These are phyloP conservation scores for Plasmodium reichenowi DNA, from an alignment of 169 alveolate species.

Conservation along the genomic window DNA sequence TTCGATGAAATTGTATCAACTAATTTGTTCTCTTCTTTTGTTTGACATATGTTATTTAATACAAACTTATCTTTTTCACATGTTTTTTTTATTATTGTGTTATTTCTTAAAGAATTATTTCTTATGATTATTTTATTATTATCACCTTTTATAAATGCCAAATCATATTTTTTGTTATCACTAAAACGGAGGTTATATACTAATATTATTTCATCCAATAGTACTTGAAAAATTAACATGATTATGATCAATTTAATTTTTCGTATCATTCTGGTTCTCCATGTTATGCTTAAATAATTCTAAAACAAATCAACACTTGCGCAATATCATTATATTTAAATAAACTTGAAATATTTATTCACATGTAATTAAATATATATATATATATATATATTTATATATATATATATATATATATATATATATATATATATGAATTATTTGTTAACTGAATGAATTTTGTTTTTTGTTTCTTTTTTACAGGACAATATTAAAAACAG, in stretches of 20 bases:
- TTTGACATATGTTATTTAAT: neutral
- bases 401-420: too few relatives aligned
- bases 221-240: conserved; percentile 16
- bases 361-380: neutral
- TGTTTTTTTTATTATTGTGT: neutral
- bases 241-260: conserved; percentile 13
- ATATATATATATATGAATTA: conserved; percentile 1
- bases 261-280: conserved; percentile 46
- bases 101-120: neutral
- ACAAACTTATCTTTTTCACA: conserved; percentile 7
- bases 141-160: conserved; percentile 2
- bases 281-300: neutral
- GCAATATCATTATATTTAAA: neutral
- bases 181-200: conserved; percentile 8
- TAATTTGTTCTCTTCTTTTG: conserved; percentile 2
- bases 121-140: conserved; percentile 6
- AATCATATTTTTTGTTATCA: neutral
- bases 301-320: neutral
- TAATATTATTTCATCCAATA: neutral
- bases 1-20: neutral
- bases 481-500: too few relatives aligned
- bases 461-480: too few relatives aligned
- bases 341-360: neutral
- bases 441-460: neutral
- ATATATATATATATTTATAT: neutral